A percentile compares a stretch with the other conserved stretches of the same genome.
phyloP scores from a whole-genome alignment of 495 filamentous ascomycete genomes.

The Eremomyces bilateralis region DNA sequence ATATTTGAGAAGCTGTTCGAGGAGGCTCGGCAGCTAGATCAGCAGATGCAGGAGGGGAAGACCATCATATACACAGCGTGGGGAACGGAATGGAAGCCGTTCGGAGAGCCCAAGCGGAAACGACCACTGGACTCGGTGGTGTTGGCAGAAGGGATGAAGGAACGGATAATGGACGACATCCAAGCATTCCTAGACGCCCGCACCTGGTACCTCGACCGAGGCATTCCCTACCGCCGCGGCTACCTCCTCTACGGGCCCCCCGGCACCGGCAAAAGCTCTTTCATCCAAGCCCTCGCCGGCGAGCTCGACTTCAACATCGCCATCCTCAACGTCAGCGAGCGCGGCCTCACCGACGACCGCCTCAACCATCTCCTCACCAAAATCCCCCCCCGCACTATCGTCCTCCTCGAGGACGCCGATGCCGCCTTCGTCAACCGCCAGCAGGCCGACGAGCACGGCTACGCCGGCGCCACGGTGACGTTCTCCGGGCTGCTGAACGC shows the following conservation, averaged over 20 bases:
- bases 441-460: slow-evolving; percentile 62
- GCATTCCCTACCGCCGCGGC: slow-evolving; percentile 83
- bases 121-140: slow-evolving; percentile 75
- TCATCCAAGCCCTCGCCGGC: slow-evolving; percentile 86
- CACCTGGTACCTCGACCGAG: slow-evolving; percentile 83
- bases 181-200: slow-evolving; percentile 58
- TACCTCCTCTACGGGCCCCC: slow-evolving; percentile 90
- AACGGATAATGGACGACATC: slow-evolving; percentile 65
- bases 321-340: slow-evolving; percentile 80
- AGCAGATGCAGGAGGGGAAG: slow-evolving; percentile 67
- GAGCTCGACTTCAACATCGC: slow-evolving; percentile 86
- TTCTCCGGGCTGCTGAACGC: slow-evolving; percentile 90
- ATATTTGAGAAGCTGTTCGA: slow-evolving; percentile 70
- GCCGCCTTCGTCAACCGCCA: slow-evolving; percentile 66
- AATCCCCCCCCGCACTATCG: slow-evolving; percentile 63
- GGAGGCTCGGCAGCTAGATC: slow-evolving; percentile 61
- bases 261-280: slow-evolving; percentile 86
- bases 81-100: slow-evolving; percentile 60
- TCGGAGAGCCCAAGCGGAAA: slow-evolving; percentile 74
- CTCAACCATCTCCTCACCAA: slow-evolving; percentile 75
- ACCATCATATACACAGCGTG: slow-evolving; percentile 75
- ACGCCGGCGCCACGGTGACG: slow-evolving; percentile 74
- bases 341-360: slow-evolving; percentile 81
- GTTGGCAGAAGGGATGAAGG: slow-evolving; percentile 66
- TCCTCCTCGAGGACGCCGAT: slow-evolving; percentile 86